Evolutionary conservation across 176 grass and related monocot genomes (phyloP).

Genomic region (Thalia dealbata): DNA sequence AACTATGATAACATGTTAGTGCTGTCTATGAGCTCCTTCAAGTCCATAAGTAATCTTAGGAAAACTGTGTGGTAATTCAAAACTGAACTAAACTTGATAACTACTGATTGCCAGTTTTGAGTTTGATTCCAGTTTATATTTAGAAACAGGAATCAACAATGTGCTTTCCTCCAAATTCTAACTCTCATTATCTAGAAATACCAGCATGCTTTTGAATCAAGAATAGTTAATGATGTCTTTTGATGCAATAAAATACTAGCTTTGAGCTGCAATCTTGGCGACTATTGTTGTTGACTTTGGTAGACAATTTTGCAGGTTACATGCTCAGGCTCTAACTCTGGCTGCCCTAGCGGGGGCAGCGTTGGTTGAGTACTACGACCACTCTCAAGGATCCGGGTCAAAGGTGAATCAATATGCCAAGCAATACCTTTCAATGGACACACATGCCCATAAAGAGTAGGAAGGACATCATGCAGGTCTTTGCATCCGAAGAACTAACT

Average conservation of each 20-base stretch:
- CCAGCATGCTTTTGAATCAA: not conserved
- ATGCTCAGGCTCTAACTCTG: constrained; percentile 87
- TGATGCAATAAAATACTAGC: not conserved
- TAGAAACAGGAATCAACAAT: not conserved
- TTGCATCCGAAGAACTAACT: not conserved
- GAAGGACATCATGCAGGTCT: not conserved
- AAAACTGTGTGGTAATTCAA: not conserved
- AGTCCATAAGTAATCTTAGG: not conserved
- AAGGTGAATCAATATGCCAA: constrained; percentile 60
- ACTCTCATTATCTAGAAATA: not conserved
- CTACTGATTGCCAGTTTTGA: not conserved
- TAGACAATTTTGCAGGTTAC: constrained; percentile 35
- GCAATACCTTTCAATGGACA: constrained; percentile 32
- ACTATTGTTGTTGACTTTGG: not conserved
- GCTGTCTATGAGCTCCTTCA: not conserved
- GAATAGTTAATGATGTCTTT: not conserved
- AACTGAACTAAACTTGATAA: not conserved
- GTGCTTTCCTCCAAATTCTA: not conserved
- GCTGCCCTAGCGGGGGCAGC: constrained; percentile 75
- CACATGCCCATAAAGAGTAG: constrained; percentile 35
- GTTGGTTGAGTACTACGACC: constrained; percentile 81
- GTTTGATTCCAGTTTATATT: not conserved
- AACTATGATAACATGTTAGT: not conserved
- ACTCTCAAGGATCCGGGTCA: constrained; percentile 49
- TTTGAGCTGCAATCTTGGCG: not conserved